A percentile compares a stretch with the other conserved stretches of the same genome.
Conservation (phyloP, 805 yeast species). For the Scheffersomyces amazonensis region DNA sequence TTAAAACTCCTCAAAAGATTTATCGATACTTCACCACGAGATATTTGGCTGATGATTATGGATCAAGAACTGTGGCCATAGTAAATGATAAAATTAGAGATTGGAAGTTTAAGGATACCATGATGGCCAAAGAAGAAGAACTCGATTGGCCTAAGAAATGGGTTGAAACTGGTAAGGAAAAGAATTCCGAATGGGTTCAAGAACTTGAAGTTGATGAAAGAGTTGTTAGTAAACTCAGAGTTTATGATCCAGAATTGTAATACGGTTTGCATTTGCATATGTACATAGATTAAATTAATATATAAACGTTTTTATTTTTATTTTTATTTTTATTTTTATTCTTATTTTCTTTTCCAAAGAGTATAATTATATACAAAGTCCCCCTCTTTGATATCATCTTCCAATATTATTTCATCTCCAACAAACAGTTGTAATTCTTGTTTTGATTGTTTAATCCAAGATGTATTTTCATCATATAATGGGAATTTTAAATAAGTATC, state of each 20-base stretch:
- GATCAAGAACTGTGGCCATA: conserved; percentile 51
- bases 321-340: neutral
- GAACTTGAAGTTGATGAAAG: conserved; percentile 70
- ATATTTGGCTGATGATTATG: conserved; percentile 62
- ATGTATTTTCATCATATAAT: conserved; percentile 11
- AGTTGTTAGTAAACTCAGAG: conserved; percentile 51
- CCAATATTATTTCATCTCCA: conserved; percentile 9
- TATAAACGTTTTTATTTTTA: neutral
- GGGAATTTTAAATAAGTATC: conserved; percentile 65
- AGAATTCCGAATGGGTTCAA: conserved; percentile 84
- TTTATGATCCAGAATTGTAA: conserved; percentile 26
- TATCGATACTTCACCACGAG: conserved; percentile 77
- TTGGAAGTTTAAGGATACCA: conserved; percentile 44
- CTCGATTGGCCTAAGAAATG: conserved; percentile 83
- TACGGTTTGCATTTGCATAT: neutral
- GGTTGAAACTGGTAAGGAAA: conserved; percentile 73
- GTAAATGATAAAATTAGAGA: conserved; percentile 53
- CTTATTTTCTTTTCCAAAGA: conserved; percentile 46
- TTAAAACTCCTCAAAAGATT: conserved; percentile 70
- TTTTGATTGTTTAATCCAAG: conserved; percentile 36
- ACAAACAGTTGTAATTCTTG: conserved; percentile 36
- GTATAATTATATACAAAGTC: conserved; percentile 56
- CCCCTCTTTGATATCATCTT: conserved; percentile 33
- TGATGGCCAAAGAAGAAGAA: conserved; percentile 61
- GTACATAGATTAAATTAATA: neutral